Base-by-base conservation (phyloP, 2,329 filamentous ascomycete genomes). In the Penicillium sp. region DNA sequence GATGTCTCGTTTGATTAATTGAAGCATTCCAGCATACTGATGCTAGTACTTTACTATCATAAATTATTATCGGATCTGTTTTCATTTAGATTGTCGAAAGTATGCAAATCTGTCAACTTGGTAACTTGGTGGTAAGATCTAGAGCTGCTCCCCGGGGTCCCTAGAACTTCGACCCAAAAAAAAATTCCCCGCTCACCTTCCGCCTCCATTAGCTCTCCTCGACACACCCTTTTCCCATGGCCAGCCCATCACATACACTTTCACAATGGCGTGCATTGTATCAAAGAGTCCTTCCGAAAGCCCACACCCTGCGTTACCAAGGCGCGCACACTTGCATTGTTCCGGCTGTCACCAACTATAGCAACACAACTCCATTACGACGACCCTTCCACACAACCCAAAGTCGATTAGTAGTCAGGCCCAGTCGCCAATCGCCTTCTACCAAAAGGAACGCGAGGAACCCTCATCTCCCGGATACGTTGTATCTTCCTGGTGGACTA, bases 1-100 rank as follows among this genome's bases (percentile, higher is more conserved):
- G 57, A 62, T 54, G 61, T 56, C 51, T 62, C 45, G 47, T 56
- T 63, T 62, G 61, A 43, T 61, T 62, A 65, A 64, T 64, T 62
- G 58, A 64, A 60, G 61, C 59, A 62, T 64, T 60, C 23, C 53
- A 61, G 61, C 61, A 64, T 61, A 45, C 51, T 44, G 23, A 30
- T 36, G 52, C 10, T 49, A 23, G 23, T 23, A 23, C n/a, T n/a
- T n/a, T n/a, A 23, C 23, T 3, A 23, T 23, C 23, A 23, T 23
- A 23, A 23, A 3, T 23, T 23, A 23, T 23, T 23, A 23, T 23
- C 5, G 5, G 23, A 23, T 23, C n/a, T n/a, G n/a, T n/a, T n/a
- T n/a, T n/a, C n/a, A n/a, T n/a, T n/a, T n/a, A n/a, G n/a, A 23
- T 23, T 3, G 23, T 23, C 3, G 5, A 5, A 23, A 23, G 23